phyloP scores from a whole-genome alignment of 1,284 basidiomycete species.

The Cutaneotrichosporon cutaneum region DNA sequence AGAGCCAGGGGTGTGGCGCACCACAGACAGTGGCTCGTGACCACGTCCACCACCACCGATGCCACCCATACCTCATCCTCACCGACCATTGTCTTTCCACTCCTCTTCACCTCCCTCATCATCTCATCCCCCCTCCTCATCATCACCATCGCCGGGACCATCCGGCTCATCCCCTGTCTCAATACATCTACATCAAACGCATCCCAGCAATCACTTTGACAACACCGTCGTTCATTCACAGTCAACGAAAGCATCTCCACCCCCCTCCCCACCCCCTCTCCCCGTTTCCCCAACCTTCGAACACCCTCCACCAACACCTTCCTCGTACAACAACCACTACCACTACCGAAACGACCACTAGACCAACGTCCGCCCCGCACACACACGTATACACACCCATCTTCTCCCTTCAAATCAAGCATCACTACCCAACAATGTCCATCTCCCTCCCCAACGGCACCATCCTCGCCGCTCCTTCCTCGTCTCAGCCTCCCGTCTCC shows the following conservation, averaged over 20 bases:
- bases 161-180: neutral
- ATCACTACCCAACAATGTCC: constrained; percentile 32
- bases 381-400: neutral
- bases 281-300: neutral
- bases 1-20: neutral
- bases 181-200: neutral
- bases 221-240: constrained; percentile 3
- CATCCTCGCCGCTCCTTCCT: constrained; percentile 43
- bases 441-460: constrained; percentile 53
- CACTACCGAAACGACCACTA: neutral
- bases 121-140: neutral
- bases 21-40: neutral
- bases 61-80: neutral
- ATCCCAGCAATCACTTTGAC: neutral
- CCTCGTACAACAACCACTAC: neutral
- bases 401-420: neutral
- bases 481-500: constrained; percentile 59
- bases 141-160: constrained; percentile 9
- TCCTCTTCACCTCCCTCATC: neutral
- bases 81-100: neutral
- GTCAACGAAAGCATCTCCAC: neutral
- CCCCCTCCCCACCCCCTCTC: neutral
- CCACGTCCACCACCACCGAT: neutral
- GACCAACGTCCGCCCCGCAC: neutral
- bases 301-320: neutral